These are phyloP conservation scores for Verticillium longisporum DNA, from an alignment of 2,329 filamentous ascomycete species.

Conservation along the genomic window DNA sequence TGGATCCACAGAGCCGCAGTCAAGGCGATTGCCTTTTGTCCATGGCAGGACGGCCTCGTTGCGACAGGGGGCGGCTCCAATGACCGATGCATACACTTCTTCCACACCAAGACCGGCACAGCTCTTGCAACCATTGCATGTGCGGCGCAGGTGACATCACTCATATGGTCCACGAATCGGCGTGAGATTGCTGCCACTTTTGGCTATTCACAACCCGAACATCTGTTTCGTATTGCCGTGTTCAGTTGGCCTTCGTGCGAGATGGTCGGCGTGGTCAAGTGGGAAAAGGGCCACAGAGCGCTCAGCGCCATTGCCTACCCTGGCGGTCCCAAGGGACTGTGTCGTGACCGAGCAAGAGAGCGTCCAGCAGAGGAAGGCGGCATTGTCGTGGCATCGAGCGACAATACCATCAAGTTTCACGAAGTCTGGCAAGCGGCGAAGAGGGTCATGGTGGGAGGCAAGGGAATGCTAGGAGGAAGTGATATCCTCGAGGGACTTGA, in stretches of 20 bases:
- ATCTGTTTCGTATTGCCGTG: slow-evolving; percentile 81
- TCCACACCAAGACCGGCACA: slow-evolving; percentile 76
- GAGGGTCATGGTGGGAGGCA: slow-evolving; percentile 43
- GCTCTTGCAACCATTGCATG: slow-evolving; percentile 87
- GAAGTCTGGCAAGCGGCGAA: slow-evolving; percentile 76
- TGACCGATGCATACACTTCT: slow-evolving; percentile 95
- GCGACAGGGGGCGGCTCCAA: slow-evolving; percentile 91
- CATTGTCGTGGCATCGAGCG: slow-evolving; percentile 85
- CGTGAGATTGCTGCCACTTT: slow-evolving; percentile 91
- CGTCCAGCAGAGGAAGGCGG: slow-evolving; percentile 41
- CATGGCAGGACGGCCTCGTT: slow-evolving; percentile 81
- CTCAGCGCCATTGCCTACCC: slow-evolving; percentile 87
- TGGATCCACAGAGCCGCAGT: slow-evolving; percentile 82
- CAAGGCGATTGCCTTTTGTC: slow-evolving; percentile 95
- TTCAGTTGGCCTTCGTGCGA: slow-evolving; percentile 92
- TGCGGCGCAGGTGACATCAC: slow-evolving; percentile 83
- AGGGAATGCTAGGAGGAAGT: slow-evolving; percentile 69
- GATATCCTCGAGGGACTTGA: slow-evolving; percentile 78
- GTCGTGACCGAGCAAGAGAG: slow-evolving; percentile 12
- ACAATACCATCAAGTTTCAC: slow-evolving; percentile 90
- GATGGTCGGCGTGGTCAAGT: slow-evolving; percentile 79
- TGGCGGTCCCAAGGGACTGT: slow-evolving; percentile 23
- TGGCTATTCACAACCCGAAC: slow-evolving; percentile 85
- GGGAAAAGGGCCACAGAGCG: slow-evolving; percentile 71
- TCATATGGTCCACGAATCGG: slow-evolving; percentile 82